Evolutionary conservation across 495 filamentous ascomycete species (phyloP).

Genomic region (Talaromyces wortmannii): DNA sequence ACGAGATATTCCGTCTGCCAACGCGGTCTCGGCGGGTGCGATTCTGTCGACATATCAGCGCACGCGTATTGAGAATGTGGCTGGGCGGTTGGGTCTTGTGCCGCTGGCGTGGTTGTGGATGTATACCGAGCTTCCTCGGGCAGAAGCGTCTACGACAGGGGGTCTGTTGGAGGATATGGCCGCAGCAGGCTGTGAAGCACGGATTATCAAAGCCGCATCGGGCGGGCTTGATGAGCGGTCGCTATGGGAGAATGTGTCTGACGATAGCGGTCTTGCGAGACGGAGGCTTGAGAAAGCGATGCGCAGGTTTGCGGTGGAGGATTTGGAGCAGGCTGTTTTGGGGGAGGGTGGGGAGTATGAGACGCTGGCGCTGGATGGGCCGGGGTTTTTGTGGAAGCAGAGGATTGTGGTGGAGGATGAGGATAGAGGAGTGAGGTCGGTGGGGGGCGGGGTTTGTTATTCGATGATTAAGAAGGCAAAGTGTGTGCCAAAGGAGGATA

Average conservation of each 20-base stretch:
- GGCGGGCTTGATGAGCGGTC: constrained; percentile 77
- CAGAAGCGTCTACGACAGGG: constrained; percentile 14
- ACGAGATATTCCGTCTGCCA: constrained; percentile 61
- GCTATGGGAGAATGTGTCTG: constrained; percentile 73
- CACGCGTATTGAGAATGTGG: constrained; percentile 86
- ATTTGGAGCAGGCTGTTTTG: constrained; percentile 58
- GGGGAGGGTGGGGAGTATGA: constrained; percentile 98
- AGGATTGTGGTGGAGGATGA: constrained; percentile 56
- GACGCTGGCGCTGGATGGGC: constrained; percentile 81
- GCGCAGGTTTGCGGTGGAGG: constrained; percentile 56
- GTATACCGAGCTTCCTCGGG: constrained; percentile 63
- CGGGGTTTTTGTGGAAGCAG: constrained; percentile 59
- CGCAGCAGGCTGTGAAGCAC: constrained; percentile 64
- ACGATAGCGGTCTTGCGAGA: constrained; percentile 38
- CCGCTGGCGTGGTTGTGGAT: constrained; percentile 89
- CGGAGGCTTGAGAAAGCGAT: constrained; percentile 53
- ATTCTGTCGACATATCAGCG: constrained; percentile 95
- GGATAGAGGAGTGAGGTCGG: constrained; percentile 45
- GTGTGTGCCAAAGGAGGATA: constrained; percentile 42
- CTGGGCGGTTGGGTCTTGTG: constrained; percentile 63
- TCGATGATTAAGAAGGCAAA: constrained; percentile 51
- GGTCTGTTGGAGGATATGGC: constrained; percentile 77
- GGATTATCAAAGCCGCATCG: constrained; percentile 91
- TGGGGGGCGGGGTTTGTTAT: constrained; percentile 67
- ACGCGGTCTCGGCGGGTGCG: constrained; percentile 82